phyloP scores from a whole-genome alignment of 352 stramenopile genomes.

The Albugo candida region DNA sequence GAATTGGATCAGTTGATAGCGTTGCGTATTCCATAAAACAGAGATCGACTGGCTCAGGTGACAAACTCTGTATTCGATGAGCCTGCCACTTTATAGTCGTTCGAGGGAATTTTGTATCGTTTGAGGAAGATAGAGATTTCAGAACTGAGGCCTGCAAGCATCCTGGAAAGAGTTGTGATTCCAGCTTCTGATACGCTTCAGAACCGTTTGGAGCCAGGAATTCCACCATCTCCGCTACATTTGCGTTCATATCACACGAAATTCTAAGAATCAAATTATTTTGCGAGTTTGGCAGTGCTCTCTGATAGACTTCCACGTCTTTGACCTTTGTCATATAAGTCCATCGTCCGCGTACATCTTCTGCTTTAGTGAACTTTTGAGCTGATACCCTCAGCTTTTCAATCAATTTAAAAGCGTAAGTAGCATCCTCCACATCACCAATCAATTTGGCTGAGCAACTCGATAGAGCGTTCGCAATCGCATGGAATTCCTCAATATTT shows the following conservation, averaged over 20 bases:
- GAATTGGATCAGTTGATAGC: not conserved
- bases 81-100: slow-evolving; percentile 76
- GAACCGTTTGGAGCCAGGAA: slow-evolving; percentile 50
- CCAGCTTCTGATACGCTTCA: slow-evolving; percentile 58
- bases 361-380: too few relatives aligned
- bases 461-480: too few relatives aligned
- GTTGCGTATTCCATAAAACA: slow-evolving; percentile 76
- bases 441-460: too few relatives aligned
- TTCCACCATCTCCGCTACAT: slow-evolving; percentile 58
- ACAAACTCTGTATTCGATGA: slow-evolving; percentile 55
- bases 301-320: slow-evolving; percentile 62
- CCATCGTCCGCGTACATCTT: too few relatives aligned
- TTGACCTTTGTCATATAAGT: slow-evolving; percentile 3
- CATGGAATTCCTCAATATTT: too few relatives aligned
- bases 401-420: too few relatives aligned
- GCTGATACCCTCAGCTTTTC: too few relatives aligned
- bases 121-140: slow-evolving; percentile 44
- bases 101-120: slow-evolving; percentile 25
- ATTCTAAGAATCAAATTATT: slow-evolving; percentile 67
- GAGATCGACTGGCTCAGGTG: slow-evolving; percentile 70
- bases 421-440: too few relatives aligned
- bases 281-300: slow-evolving; percentile 22
- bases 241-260: slow-evolving; percentile 67
- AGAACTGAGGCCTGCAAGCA: slow-evolving; percentile 58
- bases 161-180: slow-evolving; percentile 63